These are phyloP conservation scores for Porpolomopsis calyptriformis DNA, from an alignment of 768 basidiomycete species.

Conservation along the genomic window DNA sequence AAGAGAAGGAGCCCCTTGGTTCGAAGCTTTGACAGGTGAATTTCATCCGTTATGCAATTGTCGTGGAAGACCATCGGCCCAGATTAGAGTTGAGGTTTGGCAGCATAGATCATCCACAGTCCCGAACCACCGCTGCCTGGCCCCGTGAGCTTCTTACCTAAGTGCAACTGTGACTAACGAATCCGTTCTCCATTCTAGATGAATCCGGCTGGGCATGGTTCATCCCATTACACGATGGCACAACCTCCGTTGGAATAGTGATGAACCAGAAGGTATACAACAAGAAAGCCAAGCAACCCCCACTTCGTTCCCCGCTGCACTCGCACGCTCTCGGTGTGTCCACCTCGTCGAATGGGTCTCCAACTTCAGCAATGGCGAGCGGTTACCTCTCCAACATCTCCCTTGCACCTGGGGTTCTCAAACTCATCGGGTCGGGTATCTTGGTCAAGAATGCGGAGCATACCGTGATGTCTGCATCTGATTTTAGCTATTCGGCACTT, in stretches of 20 bases:
- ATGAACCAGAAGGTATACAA: constrained; percentile 29
- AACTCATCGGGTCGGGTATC: constrained; percentile 31
- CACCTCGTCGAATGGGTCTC: not conserved
- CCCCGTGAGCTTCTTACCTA: too few relatives aligned
- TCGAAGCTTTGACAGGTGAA: constrained; percentile 47
- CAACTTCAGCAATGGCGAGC: constrained; percentile 20
- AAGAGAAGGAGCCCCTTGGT: constrained; percentile 37
- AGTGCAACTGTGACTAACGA: not conserved
- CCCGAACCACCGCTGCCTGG: too few relatives aligned
- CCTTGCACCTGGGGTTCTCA: constrained; percentile 37
- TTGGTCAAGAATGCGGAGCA: constrained; percentile 17
- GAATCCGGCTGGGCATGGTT: constrained; percentile 48
- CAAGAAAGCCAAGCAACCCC: constrained; percentile 18
- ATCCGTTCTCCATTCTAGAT: constrained; percentile 21
- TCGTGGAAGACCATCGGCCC: too few relatives aligned
- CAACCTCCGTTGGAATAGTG: constrained; percentile 40
- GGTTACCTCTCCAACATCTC: constrained; percentile 37
- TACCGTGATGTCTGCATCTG: constrained; percentile 42
- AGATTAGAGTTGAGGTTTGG: not conserved
- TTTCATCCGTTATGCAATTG: not conserved
- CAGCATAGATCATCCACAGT: too few relatives aligned
- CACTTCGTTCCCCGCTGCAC: not conserved
- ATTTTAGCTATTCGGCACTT: constrained; percentile 57
- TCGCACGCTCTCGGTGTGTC: not conserved
- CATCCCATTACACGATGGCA: constrained; percentile 42